phyloP scores from a whole-genome alignment of 179 eudicot species.

The Silene vulgaris region DNA sequence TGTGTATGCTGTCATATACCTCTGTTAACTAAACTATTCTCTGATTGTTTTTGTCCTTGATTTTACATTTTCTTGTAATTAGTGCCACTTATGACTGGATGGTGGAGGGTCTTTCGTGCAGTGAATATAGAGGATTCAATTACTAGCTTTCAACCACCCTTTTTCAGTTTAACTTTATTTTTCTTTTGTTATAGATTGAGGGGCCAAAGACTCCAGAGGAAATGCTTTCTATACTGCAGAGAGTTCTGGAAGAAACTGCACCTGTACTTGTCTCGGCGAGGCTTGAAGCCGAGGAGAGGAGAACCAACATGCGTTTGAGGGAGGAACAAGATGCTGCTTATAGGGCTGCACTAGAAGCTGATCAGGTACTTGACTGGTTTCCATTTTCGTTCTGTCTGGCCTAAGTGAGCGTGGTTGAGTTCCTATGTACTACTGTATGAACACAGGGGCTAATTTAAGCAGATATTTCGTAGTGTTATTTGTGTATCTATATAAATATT shows the following conservation, averaged over 20 bases:
- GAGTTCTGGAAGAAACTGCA: conserved; percentile 84
- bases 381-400: background rate
- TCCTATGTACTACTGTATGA: background rate
- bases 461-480: background rate
- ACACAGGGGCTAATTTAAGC: background rate
- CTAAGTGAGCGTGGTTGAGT: background rate
- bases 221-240: conserved; percentile 67
- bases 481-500: background rate
- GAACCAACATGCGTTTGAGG: conserved; percentile 69
- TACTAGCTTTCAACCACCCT: background rate
- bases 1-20: background rate
- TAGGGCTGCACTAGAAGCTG: conserved; percentile 96
- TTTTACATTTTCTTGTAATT: background rate
- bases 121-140: background rate
- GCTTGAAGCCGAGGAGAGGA: conserved; percentile 92
- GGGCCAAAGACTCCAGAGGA: conserved; percentile 90
- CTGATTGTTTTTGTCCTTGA: background rate
- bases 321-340: conserved; percentile 99
- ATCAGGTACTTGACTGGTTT: conserved; percentile 51
- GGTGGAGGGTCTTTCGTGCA: background rate
- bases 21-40: background rate
- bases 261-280: conserved; percentile 93
- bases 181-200: conserved; percentile 55
- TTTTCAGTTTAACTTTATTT: background rate
- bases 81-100: background rate